Base-by-base conservation (phyloP, 2,329 filamentous ascomycete species). In the Hymenoscyphus fraxineus region DNA sequence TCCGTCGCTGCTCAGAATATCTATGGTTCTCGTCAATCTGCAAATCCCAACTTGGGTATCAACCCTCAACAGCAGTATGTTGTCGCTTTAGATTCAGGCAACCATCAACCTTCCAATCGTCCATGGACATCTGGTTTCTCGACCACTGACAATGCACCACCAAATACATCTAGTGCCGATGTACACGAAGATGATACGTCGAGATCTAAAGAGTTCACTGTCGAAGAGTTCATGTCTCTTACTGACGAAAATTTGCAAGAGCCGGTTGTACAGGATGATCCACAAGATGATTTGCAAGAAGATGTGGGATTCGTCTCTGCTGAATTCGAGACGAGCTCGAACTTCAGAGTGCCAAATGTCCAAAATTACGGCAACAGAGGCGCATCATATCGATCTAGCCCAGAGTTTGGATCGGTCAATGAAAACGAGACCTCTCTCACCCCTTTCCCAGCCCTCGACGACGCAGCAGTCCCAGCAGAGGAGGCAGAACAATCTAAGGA, bases 321-420 rank as follows among this genome's bases (percentile, higher is more conserved):
- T 41, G 13, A 41, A 15, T 12, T 15, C 15, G 40, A 16, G 12
- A 2, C 40, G 6, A 15, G 16, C 40, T 41, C 40, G 40, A 15
- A 41, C 65, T 27, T 27, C 27, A 27, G 5, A 63, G 65, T 32
- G 16, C 67, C 13, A 67, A 61, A n/a, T 68, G 65, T 10, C 15
- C 67, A 6, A 39, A 67, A 41, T 47, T 54, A 22, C 64, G 15
- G 66, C 66, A 12, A 66, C 66, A 10, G 61, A 62, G 22, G 64
- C 57, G 10, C 58, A 31, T 39, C 62, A 1, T 13, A 19, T 16
- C 61, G 22, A 19, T 61, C 62, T 22, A 41, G 40, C 16, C 40
- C 40, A 3, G 12, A 16, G 40, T 12, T 41, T 41, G 12, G 40
- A 5, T 16, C 40, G 16, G 40, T 41, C 40, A 16, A 12, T 15